Evolutionary conservation across 1,284 basidiomycete species (phyloP).

Genomic region (Cutaneotrichosporon dermatis): DNA sequence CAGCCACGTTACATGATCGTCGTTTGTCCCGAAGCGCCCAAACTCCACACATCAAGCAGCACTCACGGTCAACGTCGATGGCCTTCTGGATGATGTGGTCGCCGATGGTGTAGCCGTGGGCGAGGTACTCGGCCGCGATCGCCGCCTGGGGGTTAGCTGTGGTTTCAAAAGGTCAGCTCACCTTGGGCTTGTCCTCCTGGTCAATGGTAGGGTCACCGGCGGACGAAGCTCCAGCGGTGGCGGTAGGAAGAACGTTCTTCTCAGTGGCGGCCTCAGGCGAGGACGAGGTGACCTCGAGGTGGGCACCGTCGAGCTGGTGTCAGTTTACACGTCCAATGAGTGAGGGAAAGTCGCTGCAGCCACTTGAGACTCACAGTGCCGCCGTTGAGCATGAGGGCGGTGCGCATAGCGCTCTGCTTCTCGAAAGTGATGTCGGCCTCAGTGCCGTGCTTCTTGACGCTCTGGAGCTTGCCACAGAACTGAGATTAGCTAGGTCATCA

Average conservation of each 20-base stretch:
- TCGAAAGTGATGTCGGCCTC: slow-evolving; percentile 49
- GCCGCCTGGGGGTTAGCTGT: slow-evolving; percentile 35
- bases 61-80: slow-evolving; percentile 78
- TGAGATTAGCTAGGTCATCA: no score
- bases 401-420: slow-evolving; percentile 50
- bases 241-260: slow-evolving; percentile 15
- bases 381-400: slow-evolving; percentile 49
- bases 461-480: slow-evolving; percentile 49
- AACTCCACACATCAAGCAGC: neutral
- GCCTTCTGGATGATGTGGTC: slow-evolving; percentile 75
- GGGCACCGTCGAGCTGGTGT: slow-evolving; percentile 47
- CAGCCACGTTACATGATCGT: no score
- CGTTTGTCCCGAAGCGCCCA: no score
- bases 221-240: no score
- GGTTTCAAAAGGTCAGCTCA: slow-evolving; percentile 18
- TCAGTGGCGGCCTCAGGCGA: slow-evolving; percentile 32
- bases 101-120: slow-evolving; percentile 71
- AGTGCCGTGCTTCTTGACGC: slow-evolving; percentile 44
- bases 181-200: slow-evolving; percentile 52
- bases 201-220: slow-evolving; percentile 20
- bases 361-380: slow-evolving; percentile 41
- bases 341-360: no score
- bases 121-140: slow-evolving; percentile 83
- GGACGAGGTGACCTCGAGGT: slow-evolving; percentile 48
- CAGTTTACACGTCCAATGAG: neutral